Evolutionary conservation across 1,284 basidiomycete genomes (phyloP).

Genomic region (Kwoniella shivajii): DNA sequence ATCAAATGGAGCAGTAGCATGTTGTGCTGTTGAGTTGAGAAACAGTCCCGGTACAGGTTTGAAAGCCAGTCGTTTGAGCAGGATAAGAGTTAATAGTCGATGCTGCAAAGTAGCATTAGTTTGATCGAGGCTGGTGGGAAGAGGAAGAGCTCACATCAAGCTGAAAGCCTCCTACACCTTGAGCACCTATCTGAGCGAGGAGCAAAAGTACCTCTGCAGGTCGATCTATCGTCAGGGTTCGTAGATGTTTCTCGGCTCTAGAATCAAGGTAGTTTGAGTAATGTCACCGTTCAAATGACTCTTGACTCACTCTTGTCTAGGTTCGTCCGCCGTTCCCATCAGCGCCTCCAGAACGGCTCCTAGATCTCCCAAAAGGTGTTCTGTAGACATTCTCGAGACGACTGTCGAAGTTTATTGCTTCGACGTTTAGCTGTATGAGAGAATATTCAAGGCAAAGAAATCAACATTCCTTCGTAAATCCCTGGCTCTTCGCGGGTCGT

Average conservation of each 20-base stretch:
- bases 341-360: slow-evolving; percentile 41
- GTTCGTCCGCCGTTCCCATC: slow-evolving; percentile 34
- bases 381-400: slow-evolving; percentile 40
- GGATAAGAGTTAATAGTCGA: slow-evolving; percentile 42
- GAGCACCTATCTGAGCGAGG: slow-evolving; percentile 48
- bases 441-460: not conserved
- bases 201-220: slow-evolving; percentile 41
- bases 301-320: slow-evolving; percentile 35
- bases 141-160: slow-evolving; percentile 36
- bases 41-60: slow-evolving; percentile 32
- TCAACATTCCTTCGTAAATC: no score
- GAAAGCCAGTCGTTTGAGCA: slow-evolving; percentile 45
- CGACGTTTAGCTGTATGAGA: not conserved
- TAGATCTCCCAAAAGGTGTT: slow-evolving; percentile 47
- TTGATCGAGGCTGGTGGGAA: not conserved
- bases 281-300: slow-evolving; percentile 19
- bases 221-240: slow-evolving; percentile 27
- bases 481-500: not conserved
- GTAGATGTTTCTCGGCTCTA: slow-evolving; percentile 43
- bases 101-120: slow-evolving; percentile 23
- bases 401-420: not conserved
- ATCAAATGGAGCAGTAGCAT: slow-evolving; percentile 43
- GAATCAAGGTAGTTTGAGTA: slow-evolving; percentile 30
- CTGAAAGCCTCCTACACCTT: slow-evolving; percentile 50
- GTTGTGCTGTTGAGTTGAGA: slow-evolving; percentile 30